Percentiles rank a stretch among this genome's conserved stretches.
Evolutionary conservation across 306 rosid species (phyloP).

Genomic region (Coriaria nepalensis): DNA sequence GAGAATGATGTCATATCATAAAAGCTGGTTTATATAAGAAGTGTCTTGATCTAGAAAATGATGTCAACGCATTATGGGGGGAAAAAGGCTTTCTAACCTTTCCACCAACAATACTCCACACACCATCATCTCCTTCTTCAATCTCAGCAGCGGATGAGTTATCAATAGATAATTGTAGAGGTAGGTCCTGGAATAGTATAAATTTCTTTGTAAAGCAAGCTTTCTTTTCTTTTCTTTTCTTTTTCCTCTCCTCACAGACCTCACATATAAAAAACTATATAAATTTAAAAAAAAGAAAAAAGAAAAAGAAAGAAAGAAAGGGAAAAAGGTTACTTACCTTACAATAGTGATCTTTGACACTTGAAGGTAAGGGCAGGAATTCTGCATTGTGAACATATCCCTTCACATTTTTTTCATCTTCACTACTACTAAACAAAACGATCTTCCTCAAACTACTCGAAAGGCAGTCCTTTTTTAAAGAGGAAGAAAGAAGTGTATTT

Average conservation of each 20-base stretch:
- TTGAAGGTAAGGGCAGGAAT: conserved; percentile 29
- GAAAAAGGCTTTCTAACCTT: conserved; percentile 44
- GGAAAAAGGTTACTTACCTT: too few relatives aligned
- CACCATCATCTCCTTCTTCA: conserved; percentile 63
- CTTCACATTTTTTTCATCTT: conserved; percentile 30
- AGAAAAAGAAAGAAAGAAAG: too few relatives aligned
- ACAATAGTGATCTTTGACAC: conserved; percentile 30
- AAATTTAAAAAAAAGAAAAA: too few relatives aligned
- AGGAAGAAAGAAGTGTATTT: conserved; percentile 30
- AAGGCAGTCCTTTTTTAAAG: conserved; percentile 19
- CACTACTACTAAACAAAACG: conserved; percentile 42
- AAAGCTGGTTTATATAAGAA: neutral
- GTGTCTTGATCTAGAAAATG: too few relatives aligned
- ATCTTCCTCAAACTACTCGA: conserved; percentile 25
- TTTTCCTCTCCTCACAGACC: too few relatives aligned
- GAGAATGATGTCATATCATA: neutral
- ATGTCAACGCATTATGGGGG: neutral
- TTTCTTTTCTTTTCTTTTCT: conserved; percentile 8
- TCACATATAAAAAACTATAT: too few relatives aligned
- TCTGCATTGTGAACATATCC: conserved; percentile 61
- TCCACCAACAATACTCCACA: conserved; percentile 93
- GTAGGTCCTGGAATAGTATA: conserved; percentile 49
- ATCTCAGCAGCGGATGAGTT: conserved; percentile 62
- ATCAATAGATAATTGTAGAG: conserved; percentile 68
- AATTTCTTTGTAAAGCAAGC: conserved; percentile 15